These are phyloP conservation scores for Favolaschia claudopus DNA, from an alignment of 768 basidiomycete species.

Conservation along the genomic window DNA sequence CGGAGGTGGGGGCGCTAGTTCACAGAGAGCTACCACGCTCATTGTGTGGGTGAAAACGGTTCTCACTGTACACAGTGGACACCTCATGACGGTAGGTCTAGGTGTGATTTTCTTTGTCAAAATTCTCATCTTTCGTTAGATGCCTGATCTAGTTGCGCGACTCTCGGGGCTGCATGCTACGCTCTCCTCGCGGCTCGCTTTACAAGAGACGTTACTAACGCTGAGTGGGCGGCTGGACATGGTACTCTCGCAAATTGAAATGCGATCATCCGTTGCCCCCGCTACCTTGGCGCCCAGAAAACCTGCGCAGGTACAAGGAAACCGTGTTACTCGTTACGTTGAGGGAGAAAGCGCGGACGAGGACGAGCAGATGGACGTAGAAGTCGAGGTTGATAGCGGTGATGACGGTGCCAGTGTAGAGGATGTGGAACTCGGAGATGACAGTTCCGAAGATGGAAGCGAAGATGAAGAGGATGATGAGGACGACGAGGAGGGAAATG, in stretches of 20 bases:
- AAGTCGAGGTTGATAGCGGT: conserved; percentile 67
- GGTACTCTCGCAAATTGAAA: conserved; percentile 92
- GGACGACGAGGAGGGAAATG: conserved; percentile 53
- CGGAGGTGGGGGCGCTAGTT: conserved; percentile 80
- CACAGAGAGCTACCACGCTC: conserved; percentile 74
- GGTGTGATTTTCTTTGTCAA: background rate
- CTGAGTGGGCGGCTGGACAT: conserved; percentile 92
- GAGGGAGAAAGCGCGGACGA: conserved; percentile 85
- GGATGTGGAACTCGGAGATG: conserved; percentile 77
- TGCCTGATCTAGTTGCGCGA: conserved; percentile 90
- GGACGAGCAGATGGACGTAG: conserved; percentile 62
- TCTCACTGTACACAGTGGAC: conserved; percentile 84
- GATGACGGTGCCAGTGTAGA: conserved; percentile 81
- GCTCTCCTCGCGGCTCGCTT: conserved; percentile 76
- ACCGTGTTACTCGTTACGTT: conserved; percentile 62
- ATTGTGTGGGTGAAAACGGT: conserved; percentile 84
- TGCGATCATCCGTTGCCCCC: conserved; percentile 79
- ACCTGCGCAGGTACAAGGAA: conserved; percentile 43
- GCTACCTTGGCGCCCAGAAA: conserved; percentile 56
- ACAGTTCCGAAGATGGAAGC: conserved; percentile 61
- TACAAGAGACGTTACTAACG: conserved; percentile 86
- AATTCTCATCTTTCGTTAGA: conserved; percentile 55
- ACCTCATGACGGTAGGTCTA: conserved; percentile 89
- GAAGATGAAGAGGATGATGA: conserved; percentile 53
- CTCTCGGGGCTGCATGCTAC: conserved; percentile 86